These are phyloP conservation scores for Cerrena zonata DNA, from an alignment of 1,284 basidiomycete species.

Conservation along the genomic window DNA sequence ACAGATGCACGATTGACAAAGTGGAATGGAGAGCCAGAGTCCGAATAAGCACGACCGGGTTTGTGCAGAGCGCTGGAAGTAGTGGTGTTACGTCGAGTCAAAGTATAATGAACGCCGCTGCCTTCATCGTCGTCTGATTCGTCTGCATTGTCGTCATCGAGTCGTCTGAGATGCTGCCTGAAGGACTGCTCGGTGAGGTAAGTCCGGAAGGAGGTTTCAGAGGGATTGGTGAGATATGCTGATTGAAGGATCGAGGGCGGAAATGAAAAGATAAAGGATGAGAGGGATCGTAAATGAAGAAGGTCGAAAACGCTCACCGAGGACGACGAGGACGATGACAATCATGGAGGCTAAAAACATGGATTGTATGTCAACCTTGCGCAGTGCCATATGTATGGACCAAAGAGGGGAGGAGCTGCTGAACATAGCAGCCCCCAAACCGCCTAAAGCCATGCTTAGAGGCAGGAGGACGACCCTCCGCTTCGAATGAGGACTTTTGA, in stretches of 20 bases:
- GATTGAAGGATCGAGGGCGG: constrained; percentile 12
- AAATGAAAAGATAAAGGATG: constrained; percentile 12
- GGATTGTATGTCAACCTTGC: constrained; percentile 60
- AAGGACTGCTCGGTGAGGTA: constrained; percentile 95
- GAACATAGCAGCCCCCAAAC: constrained; percentile 53
- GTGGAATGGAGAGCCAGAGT: constrained; percentile 61
- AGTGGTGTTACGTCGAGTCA: constrained; percentile 27
- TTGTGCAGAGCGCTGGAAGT: constrained; percentile 23
- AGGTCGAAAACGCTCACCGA: constrained; percentile 48
- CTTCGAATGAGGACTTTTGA: constrained; percentile 27
- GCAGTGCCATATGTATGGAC: constrained; percentile 41
- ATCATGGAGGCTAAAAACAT: constrained; percentile 63
- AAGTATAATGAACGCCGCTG: constrained; percentile 30
- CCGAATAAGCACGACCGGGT: constrained; percentile 18
- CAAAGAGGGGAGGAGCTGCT: constrained; percentile 47
- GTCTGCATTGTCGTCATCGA: constrained; percentile 66
- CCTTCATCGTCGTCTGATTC: constrained; percentile 31
- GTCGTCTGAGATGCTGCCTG: constrained; percentile 83
- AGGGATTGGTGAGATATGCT: constrained; percentile 93
- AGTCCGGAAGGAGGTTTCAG: constrained; percentile 84
- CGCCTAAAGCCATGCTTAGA: constrained; percentile 61
- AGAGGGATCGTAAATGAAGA: constrained; percentile 4
- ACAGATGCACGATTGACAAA: constrained; percentile 89
- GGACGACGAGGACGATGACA: constrained; percentile 59
- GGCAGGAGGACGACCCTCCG: constrained; percentile 39